Evolutionary conservation across 1,139 yeast genomes (phyloP).

Genomic region (Pichia sp.): DNA sequence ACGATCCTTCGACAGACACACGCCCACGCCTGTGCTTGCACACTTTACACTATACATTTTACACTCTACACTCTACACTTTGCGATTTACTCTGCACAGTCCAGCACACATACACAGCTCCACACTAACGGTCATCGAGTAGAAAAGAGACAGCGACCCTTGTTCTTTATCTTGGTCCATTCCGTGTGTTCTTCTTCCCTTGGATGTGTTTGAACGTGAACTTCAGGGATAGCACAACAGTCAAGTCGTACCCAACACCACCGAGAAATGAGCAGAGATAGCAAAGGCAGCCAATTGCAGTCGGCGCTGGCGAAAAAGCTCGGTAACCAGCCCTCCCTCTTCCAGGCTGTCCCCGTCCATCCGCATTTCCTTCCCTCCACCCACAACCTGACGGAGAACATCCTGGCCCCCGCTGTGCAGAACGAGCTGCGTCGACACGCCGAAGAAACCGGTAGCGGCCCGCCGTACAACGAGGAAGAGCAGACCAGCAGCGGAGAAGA

Average conservation of each 20-base stretch:
- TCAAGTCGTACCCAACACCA: neutral
- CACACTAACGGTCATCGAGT: no score
- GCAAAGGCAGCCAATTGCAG: neutral
- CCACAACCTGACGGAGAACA: conserved; percentile 3
- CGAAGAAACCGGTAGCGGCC: neutral
- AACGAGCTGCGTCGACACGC: neutral
- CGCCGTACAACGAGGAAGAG: neutral
- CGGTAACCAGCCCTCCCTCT: neutral
- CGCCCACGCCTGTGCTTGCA: no score
- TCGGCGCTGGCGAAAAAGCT: neutral
- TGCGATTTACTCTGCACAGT: no score
- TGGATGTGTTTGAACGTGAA: neutral
- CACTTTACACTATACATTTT: no score
- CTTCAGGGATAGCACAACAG: neutral
- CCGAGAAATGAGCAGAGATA: neutral
- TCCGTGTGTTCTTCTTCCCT: neutral
- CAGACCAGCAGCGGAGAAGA: neutral
- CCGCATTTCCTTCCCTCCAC: conserved; percentile 10
- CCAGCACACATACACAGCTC: no score
- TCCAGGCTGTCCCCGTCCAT: conserved; percentile 7
- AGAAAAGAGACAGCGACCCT: no score
- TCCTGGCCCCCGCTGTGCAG: neutral
- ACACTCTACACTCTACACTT: no score
- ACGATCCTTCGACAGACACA: no score
- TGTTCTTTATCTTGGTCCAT: neutral